A percentile compares a stretch with the other conserved stretches of the same genome.
Evolutionary conservation across 306 rosid genomes (phyloP).

Genomic region (Medicago ruthenica): DNA sequence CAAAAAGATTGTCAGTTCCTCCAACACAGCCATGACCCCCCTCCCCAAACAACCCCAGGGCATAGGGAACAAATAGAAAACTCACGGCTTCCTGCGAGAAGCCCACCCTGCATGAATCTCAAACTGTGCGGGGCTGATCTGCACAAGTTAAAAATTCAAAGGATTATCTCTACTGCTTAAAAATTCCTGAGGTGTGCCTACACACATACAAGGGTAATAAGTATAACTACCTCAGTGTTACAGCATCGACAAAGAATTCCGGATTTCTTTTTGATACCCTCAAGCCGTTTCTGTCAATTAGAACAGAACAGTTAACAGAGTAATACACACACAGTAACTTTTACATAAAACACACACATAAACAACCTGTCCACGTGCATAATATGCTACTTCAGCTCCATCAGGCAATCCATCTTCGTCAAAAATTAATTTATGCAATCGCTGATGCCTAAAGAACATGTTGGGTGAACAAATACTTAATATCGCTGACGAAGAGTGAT

Average conservation of each 20-base stretch:
- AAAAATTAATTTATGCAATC: constrained; percentile 88
- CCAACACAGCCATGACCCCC: constrained; percentile 9
- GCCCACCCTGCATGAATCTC: constrained; percentile 99
- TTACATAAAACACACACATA: constrained; percentile 36
- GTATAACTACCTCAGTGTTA: constrained; percentile 70
- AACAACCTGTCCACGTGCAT: constrained; percentile 95
- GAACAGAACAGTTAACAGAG: constrained; percentile 39
- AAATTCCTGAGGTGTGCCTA: constrained; percentile 20
- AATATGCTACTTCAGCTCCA: constrained; percentile 96
- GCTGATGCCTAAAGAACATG: constrained; percentile 66
- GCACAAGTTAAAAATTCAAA: constrained; percentile 53
- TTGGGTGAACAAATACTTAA: constrained; percentile 36
- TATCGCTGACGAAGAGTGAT: constrained; percentile 24
- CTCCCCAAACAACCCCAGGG: not conserved
- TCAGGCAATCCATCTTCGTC: constrained; percentile 95
- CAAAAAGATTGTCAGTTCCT: constrained; percentile 42
- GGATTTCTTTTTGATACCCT: constrained; percentile 81
- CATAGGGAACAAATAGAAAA: constrained; percentile 26
- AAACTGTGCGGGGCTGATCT: constrained; percentile 97
- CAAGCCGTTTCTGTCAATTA: constrained; percentile 83
- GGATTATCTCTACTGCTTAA: constrained; percentile 25
- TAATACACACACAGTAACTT: constrained; percentile 42
- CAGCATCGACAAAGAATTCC: constrained; percentile 96
- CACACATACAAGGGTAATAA: constrained; percentile 42
- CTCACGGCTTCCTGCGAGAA: constrained; percentile 96